Evolutionary conservation across 2,329 filamentous ascomycete species (phyloP).

Genomic region (Neopestalotiopsis sp.): DNA sequence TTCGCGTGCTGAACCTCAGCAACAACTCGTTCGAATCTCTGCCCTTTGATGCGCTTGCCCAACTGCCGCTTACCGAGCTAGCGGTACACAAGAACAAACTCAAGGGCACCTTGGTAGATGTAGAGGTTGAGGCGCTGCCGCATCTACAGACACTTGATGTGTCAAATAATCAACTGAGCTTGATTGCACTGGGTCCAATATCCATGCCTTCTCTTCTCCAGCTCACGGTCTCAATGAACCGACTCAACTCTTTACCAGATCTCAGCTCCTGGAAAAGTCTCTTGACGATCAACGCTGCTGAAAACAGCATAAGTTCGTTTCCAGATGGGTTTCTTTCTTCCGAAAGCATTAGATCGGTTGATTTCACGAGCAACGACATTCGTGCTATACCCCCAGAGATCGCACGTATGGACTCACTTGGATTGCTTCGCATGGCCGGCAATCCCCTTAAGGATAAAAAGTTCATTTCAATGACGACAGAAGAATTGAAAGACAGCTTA

Average conservation of each 20-base stretch:
- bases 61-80: constrained; percentile 75
- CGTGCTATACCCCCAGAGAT: constrained; percentile 76
- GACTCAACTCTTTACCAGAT: constrained; percentile 74
- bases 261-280: constrained; percentile 77
- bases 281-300: constrained; percentile 75
- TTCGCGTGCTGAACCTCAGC: constrained; percentile 79
- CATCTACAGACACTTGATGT: constrained; percentile 78
- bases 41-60: constrained; percentile 71
- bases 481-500: constrained; percentile 79
- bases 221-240: constrained; percentile 81
- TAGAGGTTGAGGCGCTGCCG: constrained; percentile 60
- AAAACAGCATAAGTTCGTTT: constrained; percentile 79
- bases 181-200: constrained; percentile 56
- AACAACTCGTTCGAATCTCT: constrained; percentile 77
- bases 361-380: constrained; percentile 87
- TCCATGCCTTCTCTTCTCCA: constrained; percentile 74
- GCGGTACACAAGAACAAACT: constrained; percentile 80
- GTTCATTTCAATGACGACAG: constrained; percentile 78
- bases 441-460: constrained; percentile 92
- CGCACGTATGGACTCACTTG: constrained; percentile 77
- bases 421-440: constrained; percentile 78
- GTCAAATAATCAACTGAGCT: constrained; percentile 73
- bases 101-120: constrained; percentile 71
- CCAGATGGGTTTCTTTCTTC: constrained; percentile 77
- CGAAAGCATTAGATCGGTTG: constrained; percentile 72